These are phyloP conservation scores for Coniochaeta ligniaria DNA, from an alignment of 2,329 filamentous ascomycete species.

Conservation along the genomic window DNA sequence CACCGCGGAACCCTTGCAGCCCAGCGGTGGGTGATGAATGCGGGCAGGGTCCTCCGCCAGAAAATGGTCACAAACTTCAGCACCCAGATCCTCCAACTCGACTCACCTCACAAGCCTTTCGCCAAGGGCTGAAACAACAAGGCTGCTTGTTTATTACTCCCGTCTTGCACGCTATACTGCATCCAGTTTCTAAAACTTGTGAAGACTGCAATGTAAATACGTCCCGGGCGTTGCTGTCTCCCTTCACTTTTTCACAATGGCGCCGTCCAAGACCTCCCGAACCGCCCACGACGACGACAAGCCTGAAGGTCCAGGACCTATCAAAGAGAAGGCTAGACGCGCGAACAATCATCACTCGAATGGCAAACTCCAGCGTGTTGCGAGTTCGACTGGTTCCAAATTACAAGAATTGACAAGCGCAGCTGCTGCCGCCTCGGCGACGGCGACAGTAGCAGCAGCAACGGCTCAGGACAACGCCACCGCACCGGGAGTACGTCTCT, in stretches of 20 bases:
- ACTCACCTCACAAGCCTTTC: neutral
- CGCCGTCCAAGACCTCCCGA: constrained; percentile 38
- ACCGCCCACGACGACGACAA: constrained; percentile 35
- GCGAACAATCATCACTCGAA: constrained; percentile 29
- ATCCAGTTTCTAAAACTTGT: neutral
- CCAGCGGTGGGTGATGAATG: neutral
- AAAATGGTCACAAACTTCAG: neutral
- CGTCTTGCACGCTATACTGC: neutral
- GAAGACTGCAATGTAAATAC: neutral
- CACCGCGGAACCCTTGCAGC: neutral
- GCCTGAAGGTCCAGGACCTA: constrained; percentile 24
- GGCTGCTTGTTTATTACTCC: too few species aligned
- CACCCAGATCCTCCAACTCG: neutral
- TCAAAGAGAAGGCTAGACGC: constrained; percentile 37
- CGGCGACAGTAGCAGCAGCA: constrained; percentile 7
- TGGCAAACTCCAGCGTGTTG: constrained; percentile 48
- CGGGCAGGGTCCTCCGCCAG: neutral
- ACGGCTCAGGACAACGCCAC: neutral
- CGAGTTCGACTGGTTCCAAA: constrained; percentile 42
- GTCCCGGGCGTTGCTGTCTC: neutral
- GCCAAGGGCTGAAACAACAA: neutral
- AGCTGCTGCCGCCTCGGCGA: constrained; percentile 20
- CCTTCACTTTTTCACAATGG: constrained; percentile 23
- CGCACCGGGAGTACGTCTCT: neutral
- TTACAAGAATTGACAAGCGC: constrained; percentile 36